Percentiles rank a stretch among this genome's conserved stretches.
phyloP scores from a whole-genome alignment of 2,329 filamentous ascomycete species.

The Talaromyces atroroseus region DNA sequence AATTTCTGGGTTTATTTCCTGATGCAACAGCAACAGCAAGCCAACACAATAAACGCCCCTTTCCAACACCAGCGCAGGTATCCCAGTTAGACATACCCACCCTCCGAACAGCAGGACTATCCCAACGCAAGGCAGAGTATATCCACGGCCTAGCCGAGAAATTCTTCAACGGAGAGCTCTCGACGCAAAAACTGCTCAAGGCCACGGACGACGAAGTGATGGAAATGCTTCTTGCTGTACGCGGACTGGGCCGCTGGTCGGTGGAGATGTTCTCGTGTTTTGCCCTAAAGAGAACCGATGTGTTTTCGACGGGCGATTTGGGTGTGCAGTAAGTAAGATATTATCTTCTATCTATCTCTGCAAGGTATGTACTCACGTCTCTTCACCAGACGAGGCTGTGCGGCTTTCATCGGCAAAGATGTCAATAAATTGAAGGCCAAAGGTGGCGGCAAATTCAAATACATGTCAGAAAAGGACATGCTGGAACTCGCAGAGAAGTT shows the following conservation, averaged over 20 bases:
- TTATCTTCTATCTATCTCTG: background rate
- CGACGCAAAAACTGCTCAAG: conserved; percentile 66
- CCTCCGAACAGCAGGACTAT: conserved; percentile 80
- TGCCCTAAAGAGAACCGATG: conserved; percentile 86
- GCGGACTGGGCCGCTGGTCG: conserved; percentile 83
- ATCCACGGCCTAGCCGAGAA: conserved; percentile 78
- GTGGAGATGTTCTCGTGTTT: conserved; percentile 99
- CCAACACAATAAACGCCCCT: conserved; percentile 34
- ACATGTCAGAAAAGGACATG: conserved; percentile 95
- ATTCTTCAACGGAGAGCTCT: conserved; percentile 70
- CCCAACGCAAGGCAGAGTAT: conserved; percentile 94
- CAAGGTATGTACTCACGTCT: background rate
- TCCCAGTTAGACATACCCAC: conserved; percentile 56
- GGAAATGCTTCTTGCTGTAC: conserved; percentile 73
- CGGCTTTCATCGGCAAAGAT: conserved; percentile 75
- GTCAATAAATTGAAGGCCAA: conserved; percentile 75
- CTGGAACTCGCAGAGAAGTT: conserved; percentile 72
- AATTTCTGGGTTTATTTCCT: conserved; percentile 70
- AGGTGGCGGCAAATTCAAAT: conserved; percentile 89
- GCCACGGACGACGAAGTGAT: conserved; percentile 83
- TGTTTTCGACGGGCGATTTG: conserved; percentile 86
- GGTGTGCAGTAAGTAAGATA: conserved; percentile 66
- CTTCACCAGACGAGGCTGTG: conserved; percentile 68
- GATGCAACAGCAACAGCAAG: conserved; percentile 12
- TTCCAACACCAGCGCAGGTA: conserved; percentile 74